These are phyloP conservation scores for Exserohilum turcica DNA, from an alignment of 2,329 filamentous ascomycete genomes.

Conservation along the genomic window DNA sequence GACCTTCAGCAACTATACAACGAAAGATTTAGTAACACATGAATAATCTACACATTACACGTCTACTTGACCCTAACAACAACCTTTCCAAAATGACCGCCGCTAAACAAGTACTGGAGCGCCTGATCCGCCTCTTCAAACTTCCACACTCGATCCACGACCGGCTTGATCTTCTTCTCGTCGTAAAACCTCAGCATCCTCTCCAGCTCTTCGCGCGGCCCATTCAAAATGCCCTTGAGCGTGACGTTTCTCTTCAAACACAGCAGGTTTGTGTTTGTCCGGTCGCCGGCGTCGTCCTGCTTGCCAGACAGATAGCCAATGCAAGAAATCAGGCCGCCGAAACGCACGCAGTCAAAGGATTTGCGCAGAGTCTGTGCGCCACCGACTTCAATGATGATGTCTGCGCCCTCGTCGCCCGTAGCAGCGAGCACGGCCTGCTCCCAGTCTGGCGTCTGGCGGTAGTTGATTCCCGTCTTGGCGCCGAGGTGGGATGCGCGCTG, in stretches of 20 bases:
- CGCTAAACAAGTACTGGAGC: conserved; percentile 37
- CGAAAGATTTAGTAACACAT: no score
- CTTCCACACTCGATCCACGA: conserved; percentile 49
- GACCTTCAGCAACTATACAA: no score
- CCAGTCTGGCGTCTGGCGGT: conserved; percentile 63
- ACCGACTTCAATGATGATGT: conserved; percentile 60
- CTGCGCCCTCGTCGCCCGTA: conserved; percentile 50
- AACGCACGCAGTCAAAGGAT: conserved; percentile 51
- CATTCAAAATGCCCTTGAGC: conserved; percentile 66
- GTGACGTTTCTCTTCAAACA: conserved; percentile 58
- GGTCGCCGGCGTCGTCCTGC: conserved; percentile 59
- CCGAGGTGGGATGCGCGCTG: conserved; percentile 60
- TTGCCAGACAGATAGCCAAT: conserved; percentile 58
- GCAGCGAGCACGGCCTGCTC: conserved; percentile 60
- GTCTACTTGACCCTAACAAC: conserved; percentile 39
- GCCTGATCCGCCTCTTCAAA: conserved; percentile 44
- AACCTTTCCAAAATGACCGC: conserved; percentile 50
- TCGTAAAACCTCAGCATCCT: conserved; percentile 52
- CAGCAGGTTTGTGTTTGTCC: conserved; percentile 65
- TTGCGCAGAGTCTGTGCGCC: conserved; percentile 57
- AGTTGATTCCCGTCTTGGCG: conserved; percentile 65
- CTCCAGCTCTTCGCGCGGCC: conserved; percentile 61
- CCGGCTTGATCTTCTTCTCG: conserved; percentile 48
- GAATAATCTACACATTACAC: no score
- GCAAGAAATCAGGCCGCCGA: conserved; percentile 50